Evolutionary conservation across 2,329 filamentous ascomycete species (phyloP).

Genomic region (Colletotrichum costaricense): DNA sequence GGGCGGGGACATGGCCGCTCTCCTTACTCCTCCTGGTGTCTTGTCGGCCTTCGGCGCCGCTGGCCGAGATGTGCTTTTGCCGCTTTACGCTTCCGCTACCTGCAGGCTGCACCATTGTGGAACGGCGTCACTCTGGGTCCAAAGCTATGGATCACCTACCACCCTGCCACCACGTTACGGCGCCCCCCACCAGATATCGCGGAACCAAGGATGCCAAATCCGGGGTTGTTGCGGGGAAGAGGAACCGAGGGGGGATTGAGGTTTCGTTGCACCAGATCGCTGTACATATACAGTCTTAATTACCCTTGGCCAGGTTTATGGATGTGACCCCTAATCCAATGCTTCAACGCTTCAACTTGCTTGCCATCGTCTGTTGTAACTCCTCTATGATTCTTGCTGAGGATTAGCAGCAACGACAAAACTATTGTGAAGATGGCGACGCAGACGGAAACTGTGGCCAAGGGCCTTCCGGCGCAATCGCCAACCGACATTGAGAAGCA

Average conservation of each 20-base stretch:
- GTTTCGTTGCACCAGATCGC: neutral
- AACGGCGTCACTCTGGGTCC: neutral
- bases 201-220: constrained; percentile 28
- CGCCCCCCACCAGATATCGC: constrained; percentile 9
- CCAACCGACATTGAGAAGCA: constrained; percentile 28
- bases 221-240: constrained; percentile 28
- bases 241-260: neutral
- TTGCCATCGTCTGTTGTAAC: neutral
- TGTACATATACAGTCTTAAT: neutral
- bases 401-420: neutral
- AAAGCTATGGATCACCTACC: neutral
- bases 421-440: constrained; percentile 1
- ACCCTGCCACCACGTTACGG: no score
- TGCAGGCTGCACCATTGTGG: neutral
- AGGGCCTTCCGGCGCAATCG: neutral
- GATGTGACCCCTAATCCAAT: neutral
- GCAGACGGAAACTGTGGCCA: neutral
- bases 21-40: no score
- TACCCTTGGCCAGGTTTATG: neutral
- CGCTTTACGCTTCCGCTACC: neutral
- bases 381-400: neutral
- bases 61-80: neutral
- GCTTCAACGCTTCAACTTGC: neutral
- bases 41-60: constrained; percentile 24
- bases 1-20: neutral